phyloP scores from a whole-genome alignment of 2,329 filamentous ascomycete genomes.

The Xenosphaeropsis pyriputrescens region DNA sequence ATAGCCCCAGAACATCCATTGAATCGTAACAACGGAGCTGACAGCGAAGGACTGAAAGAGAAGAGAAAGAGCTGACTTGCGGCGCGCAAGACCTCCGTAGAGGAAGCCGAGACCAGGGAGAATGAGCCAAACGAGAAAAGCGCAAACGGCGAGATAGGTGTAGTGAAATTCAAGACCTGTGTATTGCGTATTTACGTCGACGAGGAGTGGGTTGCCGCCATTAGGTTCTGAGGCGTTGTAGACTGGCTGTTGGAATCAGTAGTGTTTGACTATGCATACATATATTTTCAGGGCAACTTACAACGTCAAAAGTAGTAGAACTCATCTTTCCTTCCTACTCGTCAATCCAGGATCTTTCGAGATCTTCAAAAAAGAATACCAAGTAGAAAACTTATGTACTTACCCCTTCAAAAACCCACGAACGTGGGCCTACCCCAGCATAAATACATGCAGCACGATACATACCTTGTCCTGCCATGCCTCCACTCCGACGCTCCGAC shows the following conservation, averaged over 20 bases:
- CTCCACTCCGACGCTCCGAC: too few relatives aligned
- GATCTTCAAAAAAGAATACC: too few relatives aligned
- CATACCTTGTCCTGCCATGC: too few relatives aligned
- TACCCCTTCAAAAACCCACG: too few relatives aligned
- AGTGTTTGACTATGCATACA: too few relatives aligned
- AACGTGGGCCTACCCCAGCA: too few relatives aligned
- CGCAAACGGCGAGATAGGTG: conserved; percentile 41
- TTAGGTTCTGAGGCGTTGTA: conserved; percentile 21
- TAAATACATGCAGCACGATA: too few relatives aligned
- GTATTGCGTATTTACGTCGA: conserved; percentile 38
- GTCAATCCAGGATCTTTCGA: too few relatives aligned
- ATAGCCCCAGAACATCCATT: conserved; percentile 51
- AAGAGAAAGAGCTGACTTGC: conserved; percentile 45
- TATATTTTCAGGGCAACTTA: too few relatives aligned
- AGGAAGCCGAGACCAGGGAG: conserved; percentile 52
- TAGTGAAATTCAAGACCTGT: conserved; percentile 44
- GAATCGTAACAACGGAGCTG: conserved; percentile 36
- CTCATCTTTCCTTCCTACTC: too few relatives aligned
- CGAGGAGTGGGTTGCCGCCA: conserved; percentile 35
- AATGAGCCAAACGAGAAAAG: conserved; percentile 49
- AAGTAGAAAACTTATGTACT: too few relatives aligned
- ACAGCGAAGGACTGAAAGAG: conserved; percentile 49
- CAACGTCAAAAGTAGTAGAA: too few relatives aligned
- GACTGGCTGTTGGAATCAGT: neutral
- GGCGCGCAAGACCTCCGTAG: conserved; percentile 46